A percentile compares a stretch with the other conserved stretches of the same genome.
Conservation (phyloP, 1,284 basidiomycete species). For the Ceratobasidium sp. region DNA sequence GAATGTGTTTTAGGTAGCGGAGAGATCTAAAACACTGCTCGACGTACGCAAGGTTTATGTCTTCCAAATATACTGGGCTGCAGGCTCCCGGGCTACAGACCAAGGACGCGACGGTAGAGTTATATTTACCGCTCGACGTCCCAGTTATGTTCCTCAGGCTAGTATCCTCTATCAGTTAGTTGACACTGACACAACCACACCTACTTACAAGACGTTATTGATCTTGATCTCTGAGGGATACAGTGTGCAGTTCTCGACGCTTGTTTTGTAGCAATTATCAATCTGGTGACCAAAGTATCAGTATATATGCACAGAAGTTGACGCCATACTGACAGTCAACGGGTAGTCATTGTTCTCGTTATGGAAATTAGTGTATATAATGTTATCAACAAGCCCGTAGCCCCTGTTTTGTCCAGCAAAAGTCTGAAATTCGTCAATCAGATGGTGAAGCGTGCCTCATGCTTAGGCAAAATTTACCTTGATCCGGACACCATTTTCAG, state of each 20-base stretch:
- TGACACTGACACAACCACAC: neutral
- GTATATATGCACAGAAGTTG: neutral
- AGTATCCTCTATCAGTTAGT: neutral
- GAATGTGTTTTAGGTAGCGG: neutral
- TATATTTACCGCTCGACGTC: slow-evolving; percentile 37
- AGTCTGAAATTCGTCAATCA: neutral
- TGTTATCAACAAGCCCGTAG: slow-evolving; percentile 18
- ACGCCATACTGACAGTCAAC: slow-evolving; percentile 1
- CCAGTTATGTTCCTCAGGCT: slow-evolving; percentile 24
- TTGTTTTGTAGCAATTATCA: slow-evolving; percentile 34
- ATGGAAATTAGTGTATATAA: slow-evolving; percentile 31
- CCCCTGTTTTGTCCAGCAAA: slow-evolving; percentile 26
- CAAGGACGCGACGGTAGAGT: slow-evolving; percentile 26
- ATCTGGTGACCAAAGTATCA: slow-evolving; percentile 12
- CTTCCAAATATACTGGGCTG: slow-evolving; percentile 16
- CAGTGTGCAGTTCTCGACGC: slow-evolving; percentile 27
- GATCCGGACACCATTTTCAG: slow-evolving; percentile 14
- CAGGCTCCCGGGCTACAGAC: slow-evolving; percentile 26
- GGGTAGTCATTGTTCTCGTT: slow-evolving; percentile 37
- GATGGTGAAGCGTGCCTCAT: neutral
- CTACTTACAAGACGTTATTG: slow-evolving; percentile 34
- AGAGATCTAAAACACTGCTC: too few species aligned
- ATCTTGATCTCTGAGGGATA: slow-evolving; percentile 36
- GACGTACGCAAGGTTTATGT: slow-evolving; percentile 4
- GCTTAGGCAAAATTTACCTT: neutral